Evolutionary conservation across 257 asterid genomes (phyloP).

Genomic region (Solanum chmielewskii): DNA sequence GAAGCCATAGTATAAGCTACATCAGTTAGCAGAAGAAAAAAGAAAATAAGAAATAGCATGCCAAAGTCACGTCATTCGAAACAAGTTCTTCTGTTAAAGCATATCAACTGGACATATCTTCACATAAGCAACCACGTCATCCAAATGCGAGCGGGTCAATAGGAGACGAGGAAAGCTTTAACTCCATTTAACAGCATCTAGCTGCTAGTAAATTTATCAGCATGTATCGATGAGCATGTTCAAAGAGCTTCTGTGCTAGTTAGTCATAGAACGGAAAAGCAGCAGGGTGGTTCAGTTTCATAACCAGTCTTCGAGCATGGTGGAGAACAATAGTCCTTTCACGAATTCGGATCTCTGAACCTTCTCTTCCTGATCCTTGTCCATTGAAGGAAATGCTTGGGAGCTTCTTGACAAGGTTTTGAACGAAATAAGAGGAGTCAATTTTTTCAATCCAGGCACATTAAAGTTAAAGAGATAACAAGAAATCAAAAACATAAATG

Average conservation of each 20-base stretch:
- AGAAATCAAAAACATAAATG: not conserved
- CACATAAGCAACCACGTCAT: not conserved
- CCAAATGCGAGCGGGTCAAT: not conserved
- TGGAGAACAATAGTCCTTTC: constrained; percentile 16
- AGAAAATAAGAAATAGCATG: not conserved
- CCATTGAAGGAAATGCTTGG: constrained; percentile 2
- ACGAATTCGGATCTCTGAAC: constrained; percentile 17
- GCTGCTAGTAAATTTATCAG: not conserved
- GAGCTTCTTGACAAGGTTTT: not conserved
- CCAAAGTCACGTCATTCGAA: not conserved
- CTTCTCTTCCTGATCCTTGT: constrained; percentile 19
- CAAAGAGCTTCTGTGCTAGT: not conserved
- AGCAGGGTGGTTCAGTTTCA: not conserved
- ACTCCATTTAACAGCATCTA: not conserved
- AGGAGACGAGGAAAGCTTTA: not conserved
- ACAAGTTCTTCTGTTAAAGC: not conserved
- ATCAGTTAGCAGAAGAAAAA: not conserved
- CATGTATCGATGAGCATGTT: not conserved
- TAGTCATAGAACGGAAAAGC: not conserved
- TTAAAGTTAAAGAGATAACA: not conserved
- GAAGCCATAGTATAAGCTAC: not conserved
- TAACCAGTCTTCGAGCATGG: constrained; percentile 8
- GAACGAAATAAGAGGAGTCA: not conserved
- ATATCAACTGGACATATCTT: not conserved
- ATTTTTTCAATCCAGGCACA: not conserved